Base-by-base conservation (phyloP, 106 monocot species). In the Amphibolis antarctica region DNA sequence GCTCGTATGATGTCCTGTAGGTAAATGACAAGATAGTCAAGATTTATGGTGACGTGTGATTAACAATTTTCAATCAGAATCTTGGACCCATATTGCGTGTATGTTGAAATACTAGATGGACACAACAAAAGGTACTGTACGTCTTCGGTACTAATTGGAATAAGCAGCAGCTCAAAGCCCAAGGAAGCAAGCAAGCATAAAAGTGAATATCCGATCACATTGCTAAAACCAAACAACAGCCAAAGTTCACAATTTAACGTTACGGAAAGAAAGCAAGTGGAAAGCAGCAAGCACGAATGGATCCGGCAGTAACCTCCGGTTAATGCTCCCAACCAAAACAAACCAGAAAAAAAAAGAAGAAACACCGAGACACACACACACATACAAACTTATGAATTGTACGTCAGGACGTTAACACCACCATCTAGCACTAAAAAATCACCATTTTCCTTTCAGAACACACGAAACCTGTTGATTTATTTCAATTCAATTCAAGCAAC, bases 1-100 rank as follows among this genome's bases (percentile, higher is more conserved):
- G 73, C 31, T 73, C 73, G 26, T 58, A 73, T 25, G 48, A 26
- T 48, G 65, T 50, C 42, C 73, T 73, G 36, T 36, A 36, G 7
- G 36, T 36, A 7, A 36, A 60, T 31, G 52, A n/a, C n/a, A 1
- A 59, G 14, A 61, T 36, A 44, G 10, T 42, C 43, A 10, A 60
- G 20, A 36, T 0, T 10, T 28, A 26, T 28, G 26, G 57, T 57
- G 26, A 57, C 12, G 36, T 36, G 36, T 36, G 26, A 57, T 18
- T 28, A 29, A 57, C n/a, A n/a, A n/a, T n/a, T n/a, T n/a, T n/a
- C n/a, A n/a, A n/a, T n/a, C n/a, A n/a, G n/a, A n/a, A n/a, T n/a
- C n/a, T n/a, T n/a, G n/a, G n/a, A n/a, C n/a, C n/a, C n/a, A n/a
- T n/a, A n/a, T n/a, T n/a, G n/a, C n/a, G n/a, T n/a, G n/a, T n/a